A percentile compares a stretch with the other conserved stretches of the same genome.
These are phyloP conservation scores for Paraphoma sp. DNA, from an alignment of 2,329 filamentous ascomycete species.

Conservation along the genomic window DNA sequence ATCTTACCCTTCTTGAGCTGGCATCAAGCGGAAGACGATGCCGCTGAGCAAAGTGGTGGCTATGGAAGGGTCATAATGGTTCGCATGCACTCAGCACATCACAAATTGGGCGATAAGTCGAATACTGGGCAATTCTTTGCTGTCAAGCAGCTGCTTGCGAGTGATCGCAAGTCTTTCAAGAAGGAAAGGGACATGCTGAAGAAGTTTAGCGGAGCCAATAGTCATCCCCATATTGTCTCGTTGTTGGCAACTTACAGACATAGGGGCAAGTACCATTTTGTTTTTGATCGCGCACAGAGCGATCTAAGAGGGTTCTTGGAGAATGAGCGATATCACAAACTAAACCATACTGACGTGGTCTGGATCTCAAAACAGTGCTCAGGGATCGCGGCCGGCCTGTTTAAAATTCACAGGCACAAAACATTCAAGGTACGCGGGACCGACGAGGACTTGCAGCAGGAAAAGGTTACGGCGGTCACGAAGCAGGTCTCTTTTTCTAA, in stretches of 20 bases:
- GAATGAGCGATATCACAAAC: background rate
- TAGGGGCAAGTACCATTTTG: constrained; percentile 16
- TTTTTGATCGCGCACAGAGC: constrained; percentile 24
- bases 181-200: constrained; percentile 15
- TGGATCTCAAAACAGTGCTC: constrained; percentile 23
- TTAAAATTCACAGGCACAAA: constrained; percentile 16
- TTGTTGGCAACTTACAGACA: constrained; percentile 27
- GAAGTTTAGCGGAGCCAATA: constrained; percentile 14
- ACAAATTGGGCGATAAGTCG: constrained; percentile 12
- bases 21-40: background rate
- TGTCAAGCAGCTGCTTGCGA: constrained; percentile 15
- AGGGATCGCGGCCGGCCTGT: constrained; percentile 19
- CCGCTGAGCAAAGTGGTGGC: constrained; percentile 4
- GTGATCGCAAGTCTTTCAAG: constrained; percentile 8
- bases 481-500: background rate
- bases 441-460: too few relatives aligned
- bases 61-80: constrained; percentile 22
- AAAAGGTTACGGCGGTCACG: background rate
- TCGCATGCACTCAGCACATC: constrained; percentile 18
- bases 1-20: constrained; percentile 17
- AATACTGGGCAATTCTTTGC: constrained; percentile 15
- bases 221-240: constrained; percentile 19
- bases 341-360: constrained; percentile 1
- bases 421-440: background rate
- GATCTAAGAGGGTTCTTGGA: constrained; percentile 21